phyloP scores from a whole-genome alignment of 495 filamentous ascomycete species.

The Daldinia bambusicola region DNA sequence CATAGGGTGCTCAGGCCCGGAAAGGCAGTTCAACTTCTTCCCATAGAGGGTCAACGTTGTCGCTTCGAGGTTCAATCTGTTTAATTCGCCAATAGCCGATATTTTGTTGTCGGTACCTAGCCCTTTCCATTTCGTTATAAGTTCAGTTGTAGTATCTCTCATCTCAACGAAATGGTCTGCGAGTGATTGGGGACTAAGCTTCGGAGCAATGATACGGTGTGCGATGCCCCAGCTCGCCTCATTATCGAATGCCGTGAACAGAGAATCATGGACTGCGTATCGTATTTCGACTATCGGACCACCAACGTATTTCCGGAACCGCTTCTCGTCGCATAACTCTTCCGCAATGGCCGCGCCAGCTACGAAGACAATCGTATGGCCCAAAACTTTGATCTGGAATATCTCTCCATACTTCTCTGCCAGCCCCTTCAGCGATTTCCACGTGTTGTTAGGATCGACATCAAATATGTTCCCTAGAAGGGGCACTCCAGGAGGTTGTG shows the following conservation, averaged over 20 bases:
- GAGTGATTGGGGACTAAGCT: conserved; percentile 71
- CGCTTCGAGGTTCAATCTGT: conserved; percentile 74
- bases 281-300: conserved; percentile 67
- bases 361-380: conserved; percentile 55
- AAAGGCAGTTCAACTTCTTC: conserved; percentile 73
- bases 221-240: conserved; percentile 75
- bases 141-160: conserved; percentile 70
- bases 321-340: conserved; percentile 74
- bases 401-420: conserved; percentile 76
- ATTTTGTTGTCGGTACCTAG: conserved; percentile 64
- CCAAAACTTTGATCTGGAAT: conserved; percentile 69
- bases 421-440: conserved; percentile 69
- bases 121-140: conserved; percentile 75
- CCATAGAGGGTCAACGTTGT: conserved; percentile 71
- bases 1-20: conserved; percentile 69
- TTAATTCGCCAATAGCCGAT: conserved; percentile 70
- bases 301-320: conserved; percentile 71
- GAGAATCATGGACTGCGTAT: conserved; percentile 66
- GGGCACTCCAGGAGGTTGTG: conserved; percentile 72
- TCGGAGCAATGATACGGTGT: conserved; percentile 76
- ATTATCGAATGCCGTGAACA: conserved; percentile 73
- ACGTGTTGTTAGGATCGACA: conserved; percentile 68
- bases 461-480: conserved; percentile 75
- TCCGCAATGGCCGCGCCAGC: conserved; percentile 67
- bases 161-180: conserved; percentile 71